phyloP scores from a whole-genome alignment of 306 rosid species.

The Medicago lupulina region DNA sequence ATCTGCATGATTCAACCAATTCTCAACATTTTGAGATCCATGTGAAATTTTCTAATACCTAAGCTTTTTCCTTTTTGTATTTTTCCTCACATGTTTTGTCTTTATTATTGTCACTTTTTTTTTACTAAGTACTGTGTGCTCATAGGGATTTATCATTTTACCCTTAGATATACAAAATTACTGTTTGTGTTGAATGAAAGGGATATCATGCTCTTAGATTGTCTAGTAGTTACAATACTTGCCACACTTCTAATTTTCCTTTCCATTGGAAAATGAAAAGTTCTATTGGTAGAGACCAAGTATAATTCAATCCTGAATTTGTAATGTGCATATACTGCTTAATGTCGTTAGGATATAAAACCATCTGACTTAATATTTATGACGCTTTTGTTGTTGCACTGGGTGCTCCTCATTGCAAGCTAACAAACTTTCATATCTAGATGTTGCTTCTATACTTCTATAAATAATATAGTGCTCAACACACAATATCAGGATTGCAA shows the following conservation, averaged over 20 bases:
- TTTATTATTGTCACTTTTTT: constrained; percentile 16
- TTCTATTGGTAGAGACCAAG: no score
- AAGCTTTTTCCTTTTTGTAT: constrained; percentile 19
- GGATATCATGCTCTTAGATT: constrained; percentile 22
- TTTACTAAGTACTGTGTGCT: constrained; percentile 40
- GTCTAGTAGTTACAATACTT: neutral
- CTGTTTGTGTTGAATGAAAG: constrained; percentile 35
- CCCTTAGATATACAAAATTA: constrained; percentile 31
- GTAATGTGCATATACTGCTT: neutral
- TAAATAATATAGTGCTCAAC: neutral
- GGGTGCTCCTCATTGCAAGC: neutral
- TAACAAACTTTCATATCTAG: neutral
- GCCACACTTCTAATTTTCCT: no score
- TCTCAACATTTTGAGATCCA: constrained; percentile 35
- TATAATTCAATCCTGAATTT: constrained; percentile 3
- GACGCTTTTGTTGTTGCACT: neutral
- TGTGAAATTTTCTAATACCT: constrained; percentile 38
- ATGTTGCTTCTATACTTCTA: neutral
- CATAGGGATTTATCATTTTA: constrained; percentile 43
- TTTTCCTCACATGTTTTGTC: constrained; percentile 36
- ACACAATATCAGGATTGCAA: neutral
- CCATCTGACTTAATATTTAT: no score
- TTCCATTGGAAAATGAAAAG: no score
- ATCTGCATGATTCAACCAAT: constrained; percentile 31
- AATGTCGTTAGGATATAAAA: no score